Base-by-base conservation (phyloP, 2,329 filamentous ascomycete species). In the Xylariaceae sp. region DNA sequence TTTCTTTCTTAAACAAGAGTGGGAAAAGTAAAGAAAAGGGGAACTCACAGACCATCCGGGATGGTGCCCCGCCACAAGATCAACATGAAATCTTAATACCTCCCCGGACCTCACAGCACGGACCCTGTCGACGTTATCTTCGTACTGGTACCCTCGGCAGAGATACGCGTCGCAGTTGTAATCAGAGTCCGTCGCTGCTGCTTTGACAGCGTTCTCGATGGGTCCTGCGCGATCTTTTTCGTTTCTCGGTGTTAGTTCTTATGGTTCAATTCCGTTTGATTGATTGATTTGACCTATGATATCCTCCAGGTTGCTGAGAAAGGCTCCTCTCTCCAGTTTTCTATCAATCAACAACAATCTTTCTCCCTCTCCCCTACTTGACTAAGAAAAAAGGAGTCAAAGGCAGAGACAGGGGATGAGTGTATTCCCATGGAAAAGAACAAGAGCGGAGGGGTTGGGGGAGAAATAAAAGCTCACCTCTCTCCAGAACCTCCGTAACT, bases 61-160 rank as follows among this genome's bases (percentile, higher is more conserved):
- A 17, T 54, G 55, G 47, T 68, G 65, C 1, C 63, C 62, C 3
- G 62, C 60, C 30, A 62, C 59, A 32, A 66, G 60, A 13, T 63
- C 61, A 29, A 67, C 59, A 11, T 55, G 52, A 38, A 67, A 63
- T 39, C 59, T 52, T 30, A 68, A 41, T 3, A 51, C 55, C 41
- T 67, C 50, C 19, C 64, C 63, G 11, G 63, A 48, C 3, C 41
- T 44, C 37, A 54, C 54, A n/a, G 34, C 36, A 17, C 53, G 48
- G 24, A 58, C 40, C 27, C 54, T 55, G 32, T 53, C 50, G 12
- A 29, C 30, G 42, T 61, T 61, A 41, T 60, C 56, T 34, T 53
- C 54, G 47, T 56, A 57, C 39, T 58, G 50, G 35, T 56, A 59
- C 5, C 56, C 57, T 24, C 58, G 57, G 50, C 56, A 60, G 4